These are phyloP conservation scores for Nowakowskiella sp. DNA, from an alignment of 192 early-diverging fungal species.

Conservation along the genomic window DNA sequence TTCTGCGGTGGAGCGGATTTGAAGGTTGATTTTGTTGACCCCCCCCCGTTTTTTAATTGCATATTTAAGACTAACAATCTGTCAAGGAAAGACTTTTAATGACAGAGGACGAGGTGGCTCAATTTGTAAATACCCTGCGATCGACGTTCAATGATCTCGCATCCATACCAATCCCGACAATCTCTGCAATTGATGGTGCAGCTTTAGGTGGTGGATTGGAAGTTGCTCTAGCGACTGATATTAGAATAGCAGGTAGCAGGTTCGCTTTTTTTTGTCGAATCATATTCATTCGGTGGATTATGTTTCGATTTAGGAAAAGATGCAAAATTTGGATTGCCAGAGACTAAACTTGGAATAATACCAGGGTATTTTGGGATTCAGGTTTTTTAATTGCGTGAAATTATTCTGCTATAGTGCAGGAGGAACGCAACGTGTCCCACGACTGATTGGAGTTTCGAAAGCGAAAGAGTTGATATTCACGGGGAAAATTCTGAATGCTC, in stretches of 20 bases:
- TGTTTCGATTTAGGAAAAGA: constrained; percentile 28
- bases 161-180: constrained; percentile 85
- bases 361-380: constrained; percentile 67
- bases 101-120: constrained; percentile 63
- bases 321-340: constrained; percentile 80
- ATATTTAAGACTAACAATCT: neutral
- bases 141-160: constrained; percentile 75
- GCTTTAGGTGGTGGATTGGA: constrained; percentile 92
- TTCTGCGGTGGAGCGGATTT: constrained; percentile 96
- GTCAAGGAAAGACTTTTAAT: constrained; percentile 74
- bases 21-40: constrained; percentile 46
- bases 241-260: constrained; percentile 69
- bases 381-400: constrained; percentile 1
- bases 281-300: neutral
- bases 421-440: constrained; percentile 84
- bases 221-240: constrained; percentile 80
- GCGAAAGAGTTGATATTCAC: constrained; percentile 95
- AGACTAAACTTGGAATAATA: constrained; percentile 90
- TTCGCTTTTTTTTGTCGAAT: neutral
- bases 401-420: constrained; percentile 74
- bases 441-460: constrained; percentile 73
- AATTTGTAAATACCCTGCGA: constrained; percentile 73
- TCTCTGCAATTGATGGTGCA: constrained; percentile 87
- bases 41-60: neutral
- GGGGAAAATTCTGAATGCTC: constrained; percentile 54